Evolutionary conservation across 1,139 yeast species (phyloP), one percentile per base, ranked within the genome.

Genomic region (Pichiaceae sp.): DNA sequence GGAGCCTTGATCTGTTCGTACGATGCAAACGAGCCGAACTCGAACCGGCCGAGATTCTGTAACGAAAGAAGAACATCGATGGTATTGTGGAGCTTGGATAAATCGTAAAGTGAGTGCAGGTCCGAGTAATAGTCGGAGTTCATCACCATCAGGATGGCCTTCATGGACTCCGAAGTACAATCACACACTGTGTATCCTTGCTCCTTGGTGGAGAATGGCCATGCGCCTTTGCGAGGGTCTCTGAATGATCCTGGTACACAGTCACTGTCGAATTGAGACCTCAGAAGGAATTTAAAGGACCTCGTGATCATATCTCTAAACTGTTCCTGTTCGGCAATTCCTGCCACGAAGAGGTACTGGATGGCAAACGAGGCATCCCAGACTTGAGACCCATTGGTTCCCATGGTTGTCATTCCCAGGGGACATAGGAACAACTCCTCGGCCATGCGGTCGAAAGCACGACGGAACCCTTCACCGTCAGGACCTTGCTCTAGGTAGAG

Each of bases 131-230:
- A 56, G 0, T 76, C 71, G 35, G 82, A 75, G 37, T 82, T 76
- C 54, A 77, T 78, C 1, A 89, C 94, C 96, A 91, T 87, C 5
- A 91, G 69, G 12, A 93, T 83, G 0, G 98, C 96, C 56, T 91
- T 91, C 44, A 89, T 64, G 0, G 97, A 87, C 57, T 93, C 98
- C 0, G 98, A 95, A 0, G 98, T 89, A 60, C 98, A 91, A 57
- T 93, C 99, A 50, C 94, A 78, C 1, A 93, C 99, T 0, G 95
- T 83, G 52, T 89, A 93, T 0, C 99, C 99, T 60, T 93, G 98
- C 14, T 83, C 80, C 52, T 87, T 86, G 0, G 97, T 93, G 36
- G 95, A 84, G 55, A 91, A 93, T 0, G 97, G 96, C 93, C 96
- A 93, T 0, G 86, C 95, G n/a, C 98, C 99, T 35, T 68, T 69